Conservation (phyloP, 805 yeast species). For the Yarrowia yakushimensis region DNA sequence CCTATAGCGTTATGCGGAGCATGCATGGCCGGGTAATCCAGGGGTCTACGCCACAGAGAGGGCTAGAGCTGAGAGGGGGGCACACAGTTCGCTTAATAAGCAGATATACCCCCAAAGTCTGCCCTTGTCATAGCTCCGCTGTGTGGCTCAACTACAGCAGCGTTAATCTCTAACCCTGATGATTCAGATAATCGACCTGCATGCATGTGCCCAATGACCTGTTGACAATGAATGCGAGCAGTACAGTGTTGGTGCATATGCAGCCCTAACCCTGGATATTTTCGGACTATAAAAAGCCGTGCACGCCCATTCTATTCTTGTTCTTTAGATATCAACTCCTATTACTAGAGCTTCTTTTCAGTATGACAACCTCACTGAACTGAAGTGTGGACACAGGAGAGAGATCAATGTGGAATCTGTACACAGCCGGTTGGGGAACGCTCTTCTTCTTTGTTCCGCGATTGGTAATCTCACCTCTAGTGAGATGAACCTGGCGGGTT, state of each 20-base stretch:
- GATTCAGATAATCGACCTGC: background rate
- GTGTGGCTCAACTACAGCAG: background rate
- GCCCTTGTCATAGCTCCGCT: background rate
- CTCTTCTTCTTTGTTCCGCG: constrained; percentile 24
- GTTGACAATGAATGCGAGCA: constrained; percentile 1
- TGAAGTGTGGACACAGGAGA: constrained; percentile 26
- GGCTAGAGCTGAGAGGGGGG: background rate
- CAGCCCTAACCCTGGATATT: constrained; percentile 1
- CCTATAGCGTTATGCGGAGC: constrained; percentile 20
- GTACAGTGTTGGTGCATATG: background rate
- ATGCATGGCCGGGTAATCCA: constrained; percentile 22
- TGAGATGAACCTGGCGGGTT: constrained; percentile 25
- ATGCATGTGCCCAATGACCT: constrained; percentile 17
- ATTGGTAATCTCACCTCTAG: constrained; percentile 25
- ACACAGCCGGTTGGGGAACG: constrained; percentile 25
- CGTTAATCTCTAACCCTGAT: background rate
- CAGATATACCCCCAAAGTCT: background rate
- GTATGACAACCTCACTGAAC: constrained; percentile 18
- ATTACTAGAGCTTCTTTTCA: constrained; percentile 25
- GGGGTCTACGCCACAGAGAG: background rate
- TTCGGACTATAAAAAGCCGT: background rate
- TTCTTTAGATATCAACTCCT: constrained; percentile 25
- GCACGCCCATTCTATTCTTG: background rate
- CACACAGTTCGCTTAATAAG: background rate
- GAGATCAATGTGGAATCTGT: constrained; percentile 25